phyloP scores from a whole-genome alignment of 495 filamentous ascomycete species.

The Aspergillus incahuasiensis region DNA sequence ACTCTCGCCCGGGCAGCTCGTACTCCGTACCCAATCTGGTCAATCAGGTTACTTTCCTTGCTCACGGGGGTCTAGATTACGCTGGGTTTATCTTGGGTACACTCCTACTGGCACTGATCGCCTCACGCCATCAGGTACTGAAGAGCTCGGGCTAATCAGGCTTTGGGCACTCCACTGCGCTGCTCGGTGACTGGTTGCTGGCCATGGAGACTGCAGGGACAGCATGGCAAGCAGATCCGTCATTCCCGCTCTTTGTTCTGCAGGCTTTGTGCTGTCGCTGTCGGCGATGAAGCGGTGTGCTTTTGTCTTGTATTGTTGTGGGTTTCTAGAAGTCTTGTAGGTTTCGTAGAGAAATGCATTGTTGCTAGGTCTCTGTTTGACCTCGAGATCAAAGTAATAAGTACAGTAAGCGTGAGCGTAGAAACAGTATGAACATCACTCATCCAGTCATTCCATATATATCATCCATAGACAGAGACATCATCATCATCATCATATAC shows the following conservation, averaged over 20 bases:
- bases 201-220: slow-evolving; percentile 10
- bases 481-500: slow-evolving; percentile 10
- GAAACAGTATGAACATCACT: slow-evolving; percentile 10
- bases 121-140: slow-evolving; percentile 6
- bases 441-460: slow-evolving; percentile 15
- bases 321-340: no score
- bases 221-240: background rate
- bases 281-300: slow-evolving; percentile 4
- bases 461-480: slow-evolving; percentile 12
- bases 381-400: background rate
- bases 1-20: background rate
- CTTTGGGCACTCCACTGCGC: background rate
- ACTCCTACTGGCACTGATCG: background rate
- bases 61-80: background rate
- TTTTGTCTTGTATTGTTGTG: background rate
- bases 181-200: background rate
- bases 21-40: background rate
- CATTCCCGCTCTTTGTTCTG: slow-evolving; percentile 4
- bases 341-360: no score
- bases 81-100: background rate
- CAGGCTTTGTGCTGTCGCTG: background rate
- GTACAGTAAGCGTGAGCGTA: slow-evolving; percentile 5
- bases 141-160: slow-evolving; percentile 7
- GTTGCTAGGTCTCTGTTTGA: background rate
- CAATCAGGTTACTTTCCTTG: background rate